Conservation (phyloP, 352 stramenopile genomes). For the Phytophthora cajani region DNA sequence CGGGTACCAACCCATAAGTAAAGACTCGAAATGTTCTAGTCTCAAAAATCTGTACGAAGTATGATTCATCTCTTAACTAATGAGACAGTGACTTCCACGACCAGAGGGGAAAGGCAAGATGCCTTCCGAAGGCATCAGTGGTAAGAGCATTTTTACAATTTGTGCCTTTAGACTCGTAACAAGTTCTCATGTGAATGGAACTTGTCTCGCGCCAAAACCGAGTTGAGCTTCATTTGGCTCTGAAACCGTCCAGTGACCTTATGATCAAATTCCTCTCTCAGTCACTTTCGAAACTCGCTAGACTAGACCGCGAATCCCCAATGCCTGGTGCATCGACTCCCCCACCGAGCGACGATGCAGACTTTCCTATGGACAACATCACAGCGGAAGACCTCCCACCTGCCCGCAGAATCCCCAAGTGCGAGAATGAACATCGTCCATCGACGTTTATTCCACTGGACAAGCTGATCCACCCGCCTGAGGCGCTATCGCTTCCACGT, state of each 20-base stretch:
- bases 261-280: slow-evolving; percentile 7
- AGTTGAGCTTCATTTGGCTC: not conserved
- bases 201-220: not conserved
- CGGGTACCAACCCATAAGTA: too few species aligned
- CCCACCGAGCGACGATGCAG: not conserved
- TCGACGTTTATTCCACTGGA: not conserved
- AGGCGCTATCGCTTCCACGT: slow-evolving; percentile 12
- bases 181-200: not conserved
- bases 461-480: slow-evolving; percentile 6
- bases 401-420: not conserved
- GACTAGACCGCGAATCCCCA: not conserved
- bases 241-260: not conserved
- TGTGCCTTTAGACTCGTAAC: not conserved
- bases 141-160: not conserved
- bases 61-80: too few species aligned
- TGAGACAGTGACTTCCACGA: too few species aligned
- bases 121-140: not conserved
- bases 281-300: slow-evolving; percentile 7
- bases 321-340: slow-evolving; percentile 1
- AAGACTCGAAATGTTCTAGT: too few species aligned
- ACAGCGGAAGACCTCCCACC: not conserved
- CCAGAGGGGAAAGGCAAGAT: too few species aligned
- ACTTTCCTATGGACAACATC: slow-evolving; percentile 9
- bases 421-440: not conserved
- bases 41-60: too few species aligned